A percentile compares a stretch with the other conserved stretches of the same genome.
Evolutionary conservation across 768 basidiomycete genomes (phyloP).

Genomic region (Suillus placidus): DNA sequence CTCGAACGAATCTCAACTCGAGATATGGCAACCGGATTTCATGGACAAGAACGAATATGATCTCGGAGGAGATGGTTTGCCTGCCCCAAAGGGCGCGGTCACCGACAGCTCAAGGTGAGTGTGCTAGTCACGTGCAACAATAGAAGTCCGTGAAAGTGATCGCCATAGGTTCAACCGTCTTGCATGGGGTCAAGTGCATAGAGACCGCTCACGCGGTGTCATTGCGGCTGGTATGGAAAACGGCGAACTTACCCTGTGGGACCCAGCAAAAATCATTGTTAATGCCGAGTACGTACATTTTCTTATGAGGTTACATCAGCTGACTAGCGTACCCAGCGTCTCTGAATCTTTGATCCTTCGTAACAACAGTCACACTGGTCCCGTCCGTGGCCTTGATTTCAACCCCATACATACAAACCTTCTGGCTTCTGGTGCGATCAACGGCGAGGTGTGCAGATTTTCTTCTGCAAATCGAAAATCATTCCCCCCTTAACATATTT

Average conservation of each 20-base stretch:
- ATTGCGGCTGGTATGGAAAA: constrained; percentile 97
- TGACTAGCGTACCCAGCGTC: constrained; percentile 38
- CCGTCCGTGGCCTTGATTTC: constrained; percentile 94
- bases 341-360: constrained; percentile 77
- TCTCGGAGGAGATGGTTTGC: constrained; percentile 62
- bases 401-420: constrained; percentile 87
- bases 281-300: constrained; percentile 62
- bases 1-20: constrained; percentile 90
- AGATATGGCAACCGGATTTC: constrained; percentile 94
- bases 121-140: constrained; percentile 5
- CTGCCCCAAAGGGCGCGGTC: constrained; percentile 66
- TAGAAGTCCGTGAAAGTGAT: constrained; percentile 16
- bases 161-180: constrained; percentile 84
- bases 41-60: constrained; percentile 70
- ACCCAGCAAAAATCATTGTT: constrained; percentile 86
- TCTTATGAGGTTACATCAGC: constrained; percentile 12
- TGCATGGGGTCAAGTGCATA: constrained; percentile 81
- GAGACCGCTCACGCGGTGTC: constrained; percentile 69
- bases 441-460: constrained; percentile 73
- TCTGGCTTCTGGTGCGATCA: constrained; percentile 85
- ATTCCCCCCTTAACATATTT: constrained; percentile 10
- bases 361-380: constrained; percentile 87
- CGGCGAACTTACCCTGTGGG: constrained; percentile 91
- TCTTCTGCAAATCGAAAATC: constrained; percentile 17
- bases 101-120: constrained; percentile 71